Evolutionary conservation across 2,329 filamentous ascomycete genomes (phyloP), one percentile per base, ranked within the genome.

Genomic region (Fusarium sp.): DNA sequence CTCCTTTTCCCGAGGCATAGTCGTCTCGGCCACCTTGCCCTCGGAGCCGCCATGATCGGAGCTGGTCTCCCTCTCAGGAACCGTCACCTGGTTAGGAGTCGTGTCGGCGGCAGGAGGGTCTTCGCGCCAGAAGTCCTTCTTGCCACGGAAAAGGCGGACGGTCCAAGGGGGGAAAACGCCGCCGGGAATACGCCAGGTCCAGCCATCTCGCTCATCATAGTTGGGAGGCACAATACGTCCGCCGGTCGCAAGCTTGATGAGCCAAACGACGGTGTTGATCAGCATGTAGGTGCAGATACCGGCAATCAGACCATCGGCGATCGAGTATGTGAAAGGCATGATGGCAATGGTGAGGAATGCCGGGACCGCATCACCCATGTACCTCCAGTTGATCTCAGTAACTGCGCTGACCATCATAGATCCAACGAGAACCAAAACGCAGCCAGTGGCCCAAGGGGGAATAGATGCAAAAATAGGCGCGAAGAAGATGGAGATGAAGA

Each of bases 291-390:
- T 90, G 78, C 92, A 87, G 77, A 97, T 93, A 62, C 94, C 93
- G 2, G 89, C 93, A 76, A 97, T 97, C 18, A 97, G 87, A 57
- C 94, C 94, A 79, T 97, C 93, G 14, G 94, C 93, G 78, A 97
- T 96, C 45, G 91, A 94, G 85, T 96, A 97, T 2, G 93, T 95
- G 83, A 97, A 96, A 0, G 94, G 94, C 94, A 97, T 97, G 70
- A 95, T 84, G 66, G 92, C 90, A 72, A 97, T 93, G 60, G 93
- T 95, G 38, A 97, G 85, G 84, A 97, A 97, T 4, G 94, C 94
- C 0, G 94, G 94, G 27, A 97, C 88, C 1, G 93, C 92, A 80
- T 97, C 94, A 62, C 94, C 94, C 70, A 94, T 87, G 83, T 97
- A 97, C 56, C 87, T 87, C 94, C 94, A 97, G 87, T 97, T 97